phyloP scores from a whole-genome alignment of 2,329 filamentous ascomycete species.

The Colletotrichum sp. region DNA sequence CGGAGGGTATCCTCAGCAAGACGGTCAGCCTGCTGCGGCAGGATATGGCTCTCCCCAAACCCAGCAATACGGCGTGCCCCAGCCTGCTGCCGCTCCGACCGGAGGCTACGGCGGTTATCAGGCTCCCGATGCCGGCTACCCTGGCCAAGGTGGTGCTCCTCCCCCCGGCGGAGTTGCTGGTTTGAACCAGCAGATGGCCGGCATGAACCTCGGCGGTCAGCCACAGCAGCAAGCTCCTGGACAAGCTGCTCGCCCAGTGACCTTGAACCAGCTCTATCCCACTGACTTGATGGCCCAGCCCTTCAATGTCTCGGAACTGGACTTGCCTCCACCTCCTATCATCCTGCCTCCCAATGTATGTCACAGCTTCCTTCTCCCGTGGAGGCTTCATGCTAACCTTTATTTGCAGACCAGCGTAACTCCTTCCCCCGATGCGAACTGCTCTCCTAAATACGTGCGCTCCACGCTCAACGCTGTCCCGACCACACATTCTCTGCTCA shows the following conservation, averaged over 20 bases:
- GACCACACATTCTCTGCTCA: conserved; percentile 88
- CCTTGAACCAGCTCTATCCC: conserved; percentile 87
- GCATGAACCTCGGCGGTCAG: conserved; percentile 77
- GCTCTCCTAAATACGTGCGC: conserved; percentile 90
- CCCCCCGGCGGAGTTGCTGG: conserved; percentile 64
- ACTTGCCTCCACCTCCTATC: conserved; percentile 89
- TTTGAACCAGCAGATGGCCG: conserved; percentile 84
- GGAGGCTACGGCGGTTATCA: conserved; percentile 67
- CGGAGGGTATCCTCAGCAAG: conserved; percentile 63
- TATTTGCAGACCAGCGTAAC: conserved; percentile 79
- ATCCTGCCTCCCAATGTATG: conserved; percentile 90
- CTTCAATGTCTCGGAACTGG: conserved; percentile 92
- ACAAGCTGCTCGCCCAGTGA: conserved; percentile 47
- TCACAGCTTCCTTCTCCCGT: conserved; percentile 25
- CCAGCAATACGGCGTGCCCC: conserved; percentile 44
- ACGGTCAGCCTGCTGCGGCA: conserved; percentile 42
- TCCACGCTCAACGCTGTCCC: conserved; percentile 95
- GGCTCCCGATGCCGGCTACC: conserved; percentile 71
- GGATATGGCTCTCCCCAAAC: conserved; percentile 48
- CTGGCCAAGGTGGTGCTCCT: conserved; percentile 50
- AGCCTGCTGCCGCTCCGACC: conserved; percentile 42
- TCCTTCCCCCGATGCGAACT: conserved; percentile 89
- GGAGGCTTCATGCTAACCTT: background rate
- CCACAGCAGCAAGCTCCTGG: conserved; percentile 49
- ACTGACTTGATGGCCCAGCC: conserved; percentile 92